Conservation (phyloP, 2,329 filamentous ascomycete genomes). For the Colletotrichum liriopes region DNA sequence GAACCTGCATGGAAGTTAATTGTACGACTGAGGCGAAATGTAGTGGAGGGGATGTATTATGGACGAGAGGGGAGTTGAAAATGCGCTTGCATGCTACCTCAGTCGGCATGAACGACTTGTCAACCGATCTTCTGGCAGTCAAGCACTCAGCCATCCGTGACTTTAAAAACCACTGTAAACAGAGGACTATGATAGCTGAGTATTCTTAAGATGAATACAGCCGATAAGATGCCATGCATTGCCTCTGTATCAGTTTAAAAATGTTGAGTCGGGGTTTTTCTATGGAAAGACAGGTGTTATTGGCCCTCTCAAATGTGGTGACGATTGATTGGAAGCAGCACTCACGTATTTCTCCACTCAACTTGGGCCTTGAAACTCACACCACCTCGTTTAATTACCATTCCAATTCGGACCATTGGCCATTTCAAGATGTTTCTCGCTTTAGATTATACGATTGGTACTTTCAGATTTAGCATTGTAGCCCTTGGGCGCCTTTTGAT, state of each 20-base stretch:
- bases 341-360: not conserved
- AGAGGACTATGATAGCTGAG: not conserved
- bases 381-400: not conserved
- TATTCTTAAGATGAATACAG: too few relatives aligned
- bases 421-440: not conserved
- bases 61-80: not conserved
- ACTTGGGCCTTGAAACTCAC: not conserved
- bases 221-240: too few relatives aligned
- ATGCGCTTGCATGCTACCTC: not conserved
- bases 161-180: constrained; percentile 1
- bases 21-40: not conserved
- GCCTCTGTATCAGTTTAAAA: too few relatives aligned
- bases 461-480: not conserved
- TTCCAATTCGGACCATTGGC: not conserved
- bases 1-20: not conserved
- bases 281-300: not conserved
- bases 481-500: not conserved
- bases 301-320: not conserved
- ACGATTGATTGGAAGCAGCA: not conserved
- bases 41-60: not conserved
- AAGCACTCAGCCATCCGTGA: constrained; percentile 1
- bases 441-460: too few relatives aligned
- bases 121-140: constrained; percentile 1
- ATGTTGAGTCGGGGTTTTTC: too few relatives aligned
- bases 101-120: constrained; percentile 6